Evolutionary conservation across 148 eudicot genomes (phyloP), one percentile per base, ranked within the genome.

Genomic region (Rhododendron simsii): DNA sequence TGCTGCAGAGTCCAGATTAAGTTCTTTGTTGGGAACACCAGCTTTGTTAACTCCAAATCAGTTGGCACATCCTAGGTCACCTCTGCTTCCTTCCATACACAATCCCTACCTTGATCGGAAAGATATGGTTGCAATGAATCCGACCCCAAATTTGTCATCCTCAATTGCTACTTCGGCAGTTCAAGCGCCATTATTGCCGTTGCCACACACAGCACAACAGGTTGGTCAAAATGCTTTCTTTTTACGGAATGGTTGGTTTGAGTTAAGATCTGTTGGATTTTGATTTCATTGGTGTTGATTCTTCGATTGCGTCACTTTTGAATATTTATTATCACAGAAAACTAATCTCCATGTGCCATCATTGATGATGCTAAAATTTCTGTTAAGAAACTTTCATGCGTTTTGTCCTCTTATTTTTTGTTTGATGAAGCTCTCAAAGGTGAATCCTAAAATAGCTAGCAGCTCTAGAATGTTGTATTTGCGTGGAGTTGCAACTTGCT

Each of bases 161-260:
- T 48, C 86, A 44, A 16, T 81, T 30, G 37, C 85, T 74, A 53
- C 81, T 87, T 15, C 88, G 33, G 86, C 81, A 35, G 84, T 28
- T 84, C 89, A 87, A 77, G 80, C 85, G 14, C 89, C 90, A 30
- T 12, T 83, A 51, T 81, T 89, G 90, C 90, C 89, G 18, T 65
- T 84, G 83, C 89, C 89, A 13, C 88, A 81, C 21, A n/a, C 48
- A 75, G 45, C 87, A 61, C 81, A 86, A 57, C 85, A 90, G 90
- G 92, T 90, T 83, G 51, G 74, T 63, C 26, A 83, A 76, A 26
- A 73, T 80, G 1, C 16, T 55, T 84, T 13, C 74, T 45, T 74
- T 84, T 10, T 57, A 10, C 21, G 0, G 20, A 48, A 26, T 50
- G 28, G 37, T 51, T 12, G 12, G 48, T 48, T 18, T 48, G 26